Percentiles rank a stretch among this genome's conserved stretches.
These are phyloP conservation scores for Coemansia asiatica DNA, from an alignment of 192 early-diverging fungal genomes.

Conservation along the genomic window DNA sequence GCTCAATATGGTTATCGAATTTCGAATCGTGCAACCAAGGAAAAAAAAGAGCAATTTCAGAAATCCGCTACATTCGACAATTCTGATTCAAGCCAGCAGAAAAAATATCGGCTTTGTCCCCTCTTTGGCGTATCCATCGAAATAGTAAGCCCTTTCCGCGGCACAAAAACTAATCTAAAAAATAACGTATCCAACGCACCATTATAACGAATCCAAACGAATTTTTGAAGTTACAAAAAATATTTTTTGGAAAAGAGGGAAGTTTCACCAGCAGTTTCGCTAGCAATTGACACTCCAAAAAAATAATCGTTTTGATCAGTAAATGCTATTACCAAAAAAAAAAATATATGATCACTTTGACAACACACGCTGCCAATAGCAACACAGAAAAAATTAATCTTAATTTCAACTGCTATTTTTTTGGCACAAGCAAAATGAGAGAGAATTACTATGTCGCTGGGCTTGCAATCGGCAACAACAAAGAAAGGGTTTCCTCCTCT, in stretches of 20 bases:
- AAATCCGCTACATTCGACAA: not conserved
- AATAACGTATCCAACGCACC: slow-evolving; percentile 46
- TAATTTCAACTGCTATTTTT: not conserved
- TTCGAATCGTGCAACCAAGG: not conserved
- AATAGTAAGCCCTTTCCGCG: too few relatives aligned
- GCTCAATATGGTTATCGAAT: too few relatives aligned
- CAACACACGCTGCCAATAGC: too few relatives aligned
- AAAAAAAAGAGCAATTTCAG: not conserved
- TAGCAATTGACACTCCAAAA: slow-evolving; percentile 1
- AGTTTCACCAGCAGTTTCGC: slow-evolving; percentile 1
- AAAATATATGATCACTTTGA: too few relatives aligned
- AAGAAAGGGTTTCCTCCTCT: slow-evolving; percentile 2
- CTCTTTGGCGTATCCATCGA: slow-evolving; percentile 20
- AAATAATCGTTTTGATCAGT: not conserved
- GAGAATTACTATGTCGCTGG: slow-evolving; percentile 1
- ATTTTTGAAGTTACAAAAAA: slow-evolving; percentile 11
- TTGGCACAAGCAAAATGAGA: too few relatives aligned
- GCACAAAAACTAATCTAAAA: not conserved
- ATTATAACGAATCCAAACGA: slow-evolving; percentile 49
- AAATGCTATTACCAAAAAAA: not conserved
- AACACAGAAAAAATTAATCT: not conserved
- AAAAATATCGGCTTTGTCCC: too few relatives aligned
- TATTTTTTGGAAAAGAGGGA: slow-evolving; percentile 13
- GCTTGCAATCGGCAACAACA: not conserved
- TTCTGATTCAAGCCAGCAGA: too few relatives aligned